These are phyloP conservation scores for Hypseocharis bilobata DNA, from an alignment of 441 rosid species.

Conservation along the genomic window DNA sequence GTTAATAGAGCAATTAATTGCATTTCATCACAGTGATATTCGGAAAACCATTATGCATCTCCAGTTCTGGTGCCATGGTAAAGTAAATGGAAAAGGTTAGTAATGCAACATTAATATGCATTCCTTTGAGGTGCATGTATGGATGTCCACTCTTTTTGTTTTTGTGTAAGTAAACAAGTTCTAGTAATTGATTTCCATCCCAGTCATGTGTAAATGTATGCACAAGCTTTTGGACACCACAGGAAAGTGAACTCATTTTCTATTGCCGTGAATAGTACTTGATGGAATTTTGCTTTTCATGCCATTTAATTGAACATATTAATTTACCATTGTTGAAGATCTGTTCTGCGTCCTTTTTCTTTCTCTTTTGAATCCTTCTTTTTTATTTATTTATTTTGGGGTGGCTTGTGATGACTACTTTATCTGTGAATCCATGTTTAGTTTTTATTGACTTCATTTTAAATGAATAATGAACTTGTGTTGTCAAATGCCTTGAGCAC, in stretches of 20 bases:
- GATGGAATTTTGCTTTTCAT: neutral
- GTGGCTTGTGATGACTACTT: neutral
- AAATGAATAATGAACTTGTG: neutral
- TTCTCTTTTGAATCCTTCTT: too few relatives aligned
- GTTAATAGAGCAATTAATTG: conserved; percentile 44
- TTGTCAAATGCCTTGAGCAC: conserved; percentile 1
- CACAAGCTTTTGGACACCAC: neutral
- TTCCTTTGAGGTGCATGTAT: too few relatives aligned
- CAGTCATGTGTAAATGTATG: neutral
- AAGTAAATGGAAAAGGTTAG: conserved; percentile 46
- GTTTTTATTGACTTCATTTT: too few relatives aligned
- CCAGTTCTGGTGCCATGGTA: conserved; percentile 87
- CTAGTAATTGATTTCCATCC: neutral
- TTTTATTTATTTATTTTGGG: neutral
- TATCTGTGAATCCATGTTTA: too few relatives aligned
- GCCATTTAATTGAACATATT: neutral
- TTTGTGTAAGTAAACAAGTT: neutral
- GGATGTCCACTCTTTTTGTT: neutral
- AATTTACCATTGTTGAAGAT: neutral
- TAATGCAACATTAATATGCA: conserved; percentile 3
- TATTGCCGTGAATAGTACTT: neutral
- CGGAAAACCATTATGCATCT: conserved; percentile 71
- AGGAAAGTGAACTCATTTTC: neutral
- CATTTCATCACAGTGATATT: conserved; percentile 57
- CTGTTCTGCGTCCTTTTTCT: neutral